These are phyloP conservation scores for Fraxinus xanthoxyloides DNA, from an alignment of 305 asterid species.

Conservation along the genomic window DNA sequence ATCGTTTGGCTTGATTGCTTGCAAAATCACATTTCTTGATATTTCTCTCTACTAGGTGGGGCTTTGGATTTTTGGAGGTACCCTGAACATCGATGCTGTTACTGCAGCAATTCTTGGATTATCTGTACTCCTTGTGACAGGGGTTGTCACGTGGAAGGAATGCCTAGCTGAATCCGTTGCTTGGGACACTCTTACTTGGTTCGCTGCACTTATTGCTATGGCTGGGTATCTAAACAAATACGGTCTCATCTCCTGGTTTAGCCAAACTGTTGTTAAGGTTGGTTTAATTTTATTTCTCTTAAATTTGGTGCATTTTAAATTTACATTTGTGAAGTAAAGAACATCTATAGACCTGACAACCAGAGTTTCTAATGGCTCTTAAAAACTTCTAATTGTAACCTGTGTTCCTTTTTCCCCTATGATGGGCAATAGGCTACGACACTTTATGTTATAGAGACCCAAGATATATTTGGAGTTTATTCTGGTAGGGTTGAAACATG, in stretches of 20 bases:
- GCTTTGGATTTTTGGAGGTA: conserved; percentile 86
- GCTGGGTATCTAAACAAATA: conserved; percentile 97
- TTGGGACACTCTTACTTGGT: conserved; percentile 99
- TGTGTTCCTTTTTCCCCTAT: background rate
- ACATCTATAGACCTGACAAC: background rate
- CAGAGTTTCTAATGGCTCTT: background rate
- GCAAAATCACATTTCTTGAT: background rate
- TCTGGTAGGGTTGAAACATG: background rate
- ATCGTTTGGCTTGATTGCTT: background rate
- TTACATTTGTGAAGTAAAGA: background rate
- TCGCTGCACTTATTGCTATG: conserved; percentile 99
- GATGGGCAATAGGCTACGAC: background rate
- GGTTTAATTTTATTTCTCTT: background rate
- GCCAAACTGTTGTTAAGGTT: conserved; percentile 90
- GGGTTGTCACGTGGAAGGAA: conserved; percentile 98
- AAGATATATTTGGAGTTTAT: background rate
- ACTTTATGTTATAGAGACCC: background rate
- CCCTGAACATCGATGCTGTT: conserved; percentile 81
- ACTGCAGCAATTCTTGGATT: conserved; percentile 98
- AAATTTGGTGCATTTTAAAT: background rate
- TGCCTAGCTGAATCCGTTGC: conserved; percentile 97
- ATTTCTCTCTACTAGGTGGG: conserved; percentile 62
- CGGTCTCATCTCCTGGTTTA: conserved; percentile 96
- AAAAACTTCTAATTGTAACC: background rate
- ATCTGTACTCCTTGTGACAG: conserved; percentile 78